phyloP scores from a whole-genome alignment of 169 alveolate species.

The Plasmodium cynomolgi region DNA sequence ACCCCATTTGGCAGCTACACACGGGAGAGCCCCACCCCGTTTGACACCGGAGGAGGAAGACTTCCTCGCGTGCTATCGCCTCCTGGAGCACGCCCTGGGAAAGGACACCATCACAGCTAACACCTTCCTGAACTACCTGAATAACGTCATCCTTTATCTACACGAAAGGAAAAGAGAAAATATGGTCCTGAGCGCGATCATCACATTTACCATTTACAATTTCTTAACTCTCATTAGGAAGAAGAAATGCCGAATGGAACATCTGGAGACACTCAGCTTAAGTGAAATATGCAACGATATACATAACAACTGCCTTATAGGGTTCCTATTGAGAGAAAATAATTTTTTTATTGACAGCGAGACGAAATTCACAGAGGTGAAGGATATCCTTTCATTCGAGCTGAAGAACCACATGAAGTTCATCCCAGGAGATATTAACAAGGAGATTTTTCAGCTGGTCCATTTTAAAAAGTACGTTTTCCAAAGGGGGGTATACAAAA shows the following conservation, averaged over 20 bases:
- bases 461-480: conserved; percentile 54
- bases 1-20: neutral
- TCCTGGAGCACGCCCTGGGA: conserved; percentile 20
- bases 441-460: conserved; percentile 30
- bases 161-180: conserved; percentile 70
- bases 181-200: conserved; percentile 29
- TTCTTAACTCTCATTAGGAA: conserved; percentile 8
- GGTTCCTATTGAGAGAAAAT: conserved; percentile 35
- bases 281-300: conserved; percentile 9
- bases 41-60: neutral
- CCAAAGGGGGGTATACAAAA: conserved; percentile 58
- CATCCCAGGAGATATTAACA: conserved; percentile 39
- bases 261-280: conserved; percentile 14
- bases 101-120: conserved; percentile 15
- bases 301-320: conserved; percentile 27
- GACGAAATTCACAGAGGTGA: neutral
- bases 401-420: conserved; percentile 54
- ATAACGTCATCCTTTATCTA: conserved; percentile 28
- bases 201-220: conserved; percentile 57
- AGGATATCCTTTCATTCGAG: conserved; percentile 31
- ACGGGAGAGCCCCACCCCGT: neutral
- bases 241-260: neutral
- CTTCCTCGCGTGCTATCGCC: conserved; percentile 8
- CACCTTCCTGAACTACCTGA: conserved; percentile 51
- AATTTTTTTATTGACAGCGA: conserved; percentile 44